Percentiles rank a stretch among this genome's conserved stretches.
Evolutionary conservation across 768 basidiomycete genomes (phyloP).

Genomic region (Termitomyces sp.): DNA sequence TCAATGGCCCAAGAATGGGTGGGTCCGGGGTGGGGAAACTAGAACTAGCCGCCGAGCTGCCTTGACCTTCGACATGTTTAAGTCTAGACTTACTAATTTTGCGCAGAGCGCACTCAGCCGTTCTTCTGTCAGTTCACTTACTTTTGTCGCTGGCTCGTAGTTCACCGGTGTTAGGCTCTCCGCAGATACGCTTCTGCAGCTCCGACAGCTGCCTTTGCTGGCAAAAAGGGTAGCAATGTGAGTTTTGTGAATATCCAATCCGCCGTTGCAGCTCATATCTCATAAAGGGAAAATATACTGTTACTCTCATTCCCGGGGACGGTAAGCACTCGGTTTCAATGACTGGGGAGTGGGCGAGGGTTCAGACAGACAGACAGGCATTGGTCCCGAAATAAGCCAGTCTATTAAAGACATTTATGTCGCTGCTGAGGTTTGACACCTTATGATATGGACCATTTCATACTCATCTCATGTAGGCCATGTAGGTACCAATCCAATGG

Average conservation of each 20-base stretch:
- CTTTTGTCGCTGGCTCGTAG: neutral
- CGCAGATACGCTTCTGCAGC: conserved; percentile 70
- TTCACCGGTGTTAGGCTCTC: conserved; percentile 17
- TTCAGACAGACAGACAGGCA: conserved; percentile 54
- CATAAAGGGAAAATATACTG: conserved; percentile 90
- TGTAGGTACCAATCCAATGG: conserved; percentile 95
- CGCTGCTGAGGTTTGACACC: conserved; percentile 66
- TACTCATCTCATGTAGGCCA: neutral
- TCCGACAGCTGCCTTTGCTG: conserved; percentile 88
- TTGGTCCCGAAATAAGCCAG: conserved; percentile 98
- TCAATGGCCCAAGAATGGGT: neutral
- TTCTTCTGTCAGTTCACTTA: conserved; percentile 40
- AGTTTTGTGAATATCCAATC: conserved; percentile 26
- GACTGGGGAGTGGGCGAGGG: conserved; percentile 2
- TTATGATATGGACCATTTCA: neutral
- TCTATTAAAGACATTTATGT: conserved; percentile 92
- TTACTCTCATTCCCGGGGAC: conserved; percentile 95
- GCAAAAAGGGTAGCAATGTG: conserved; percentile 85
- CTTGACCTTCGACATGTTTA: conserved; percentile 47
- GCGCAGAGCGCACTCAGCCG: conserved; percentile 49
- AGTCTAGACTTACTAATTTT: conserved; percentile 50
- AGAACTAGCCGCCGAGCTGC: conserved; percentile 6
- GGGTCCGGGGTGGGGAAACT: conserved; percentile 8
- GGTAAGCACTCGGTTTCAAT: conserved; percentile 45
- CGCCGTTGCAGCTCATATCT: neutral